Percentiles rank a stretch among this genome's conserved stretches.
Evolutionary conservation across 2,329 filamentous ascomycete genomes (phyloP).

Genomic region (Fusarium lateritium): DNA sequence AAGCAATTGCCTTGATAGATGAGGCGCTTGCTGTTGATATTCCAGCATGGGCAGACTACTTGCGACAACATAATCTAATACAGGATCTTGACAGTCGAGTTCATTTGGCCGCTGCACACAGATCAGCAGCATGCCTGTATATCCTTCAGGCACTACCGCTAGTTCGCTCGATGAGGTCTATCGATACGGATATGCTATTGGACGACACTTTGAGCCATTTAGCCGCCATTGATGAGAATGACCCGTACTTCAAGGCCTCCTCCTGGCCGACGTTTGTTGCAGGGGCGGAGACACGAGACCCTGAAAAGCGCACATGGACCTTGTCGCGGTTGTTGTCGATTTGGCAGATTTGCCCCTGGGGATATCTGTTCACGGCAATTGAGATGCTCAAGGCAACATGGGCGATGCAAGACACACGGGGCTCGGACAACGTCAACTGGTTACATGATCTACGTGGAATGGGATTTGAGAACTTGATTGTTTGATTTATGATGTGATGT

Average conservation of each 20-base stretch:
- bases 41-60: conserved; percentile 58
- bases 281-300: conserved; percentile 67
- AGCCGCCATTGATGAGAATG: conserved; percentile 61
- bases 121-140: conserved; percentile 64
- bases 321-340: conserved; percentile 63
- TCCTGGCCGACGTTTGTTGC: conserved; percentile 73
- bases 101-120: conserved; percentile 62
- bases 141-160: conserved; percentile 61
- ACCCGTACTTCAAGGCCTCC: conserved; percentile 71
- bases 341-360: conserved; percentile 64
- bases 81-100: conserved; percentile 60
- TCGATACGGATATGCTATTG: conserved; percentile 63
- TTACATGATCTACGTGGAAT: conserved; percentile 60
- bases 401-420: conserved; percentile 58
- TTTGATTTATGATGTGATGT: conserved; percentile 50
- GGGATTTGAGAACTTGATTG: conserved; percentile 63
- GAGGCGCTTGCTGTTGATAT: conserved; percentile 61
- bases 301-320: conserved; percentile 65
- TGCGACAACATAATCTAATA: conserved; percentile 55
- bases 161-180: conserved; percentile 54
- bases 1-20: conserved; percentile 58
- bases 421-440: conserved; percentile 55
- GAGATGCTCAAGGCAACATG: conserved; percentile 65
- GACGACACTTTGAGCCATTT: conserved; percentile 67
- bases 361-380: conserved; percentile 65